A percentile compares a stretch with the other conserved stretches of the same genome.
Conservation (phyloP, 2,329 filamentous ascomycete genomes). For the Fusarium sp. region DNA sequence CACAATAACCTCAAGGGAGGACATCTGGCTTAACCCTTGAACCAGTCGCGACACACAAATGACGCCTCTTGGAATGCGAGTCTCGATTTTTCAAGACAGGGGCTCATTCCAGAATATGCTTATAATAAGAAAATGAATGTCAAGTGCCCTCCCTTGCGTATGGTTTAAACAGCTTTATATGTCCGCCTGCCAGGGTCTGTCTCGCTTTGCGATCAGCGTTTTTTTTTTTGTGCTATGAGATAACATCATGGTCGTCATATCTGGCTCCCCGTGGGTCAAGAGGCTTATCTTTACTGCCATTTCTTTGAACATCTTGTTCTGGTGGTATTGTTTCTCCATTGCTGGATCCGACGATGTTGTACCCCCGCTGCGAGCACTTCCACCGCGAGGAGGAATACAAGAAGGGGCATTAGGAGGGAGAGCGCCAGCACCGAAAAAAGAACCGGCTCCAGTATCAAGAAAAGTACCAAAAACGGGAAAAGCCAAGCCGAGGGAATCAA, state of each 20-base stretch:
- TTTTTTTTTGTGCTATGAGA: neutral
- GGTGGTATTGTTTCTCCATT: conserved; percentile 22
- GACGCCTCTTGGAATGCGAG: conserved; percentile 21
- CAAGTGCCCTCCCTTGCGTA: conserved; percentile 33
- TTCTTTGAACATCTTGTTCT: conserved; percentile 23
- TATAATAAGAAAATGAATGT: conserved; percentile 3
- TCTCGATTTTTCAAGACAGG: conserved; percentile 24
- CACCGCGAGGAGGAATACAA: neutral
- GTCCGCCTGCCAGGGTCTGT: neutral
- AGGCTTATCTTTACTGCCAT: conserved; percentile 17
- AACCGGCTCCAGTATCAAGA: no score
- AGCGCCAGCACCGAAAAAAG: neutral
- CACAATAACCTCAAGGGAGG: conserved; percentile 24
- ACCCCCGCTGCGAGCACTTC: neutral
- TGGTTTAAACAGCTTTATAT: conserved; percentile 26
- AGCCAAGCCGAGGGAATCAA: neutral
- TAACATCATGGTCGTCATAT: conserved; percentile 33
- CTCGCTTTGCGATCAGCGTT: conserved; percentile 18
- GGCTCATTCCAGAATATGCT: conserved; percentile 32
- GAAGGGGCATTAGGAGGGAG: neutral
- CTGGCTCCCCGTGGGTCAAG: conserved; percentile 37
- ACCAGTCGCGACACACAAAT: neutral
- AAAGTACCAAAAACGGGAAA: neutral
- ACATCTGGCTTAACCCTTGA: conserved; percentile 3
- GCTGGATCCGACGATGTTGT: conserved; percentile 6